A percentile compares a stretch with the other conserved stretches of the same genome.
Evolutionary conservation across 1,284 basidiomycete genomes (phyloP).

Genomic region (Boletus mariae): DNA sequence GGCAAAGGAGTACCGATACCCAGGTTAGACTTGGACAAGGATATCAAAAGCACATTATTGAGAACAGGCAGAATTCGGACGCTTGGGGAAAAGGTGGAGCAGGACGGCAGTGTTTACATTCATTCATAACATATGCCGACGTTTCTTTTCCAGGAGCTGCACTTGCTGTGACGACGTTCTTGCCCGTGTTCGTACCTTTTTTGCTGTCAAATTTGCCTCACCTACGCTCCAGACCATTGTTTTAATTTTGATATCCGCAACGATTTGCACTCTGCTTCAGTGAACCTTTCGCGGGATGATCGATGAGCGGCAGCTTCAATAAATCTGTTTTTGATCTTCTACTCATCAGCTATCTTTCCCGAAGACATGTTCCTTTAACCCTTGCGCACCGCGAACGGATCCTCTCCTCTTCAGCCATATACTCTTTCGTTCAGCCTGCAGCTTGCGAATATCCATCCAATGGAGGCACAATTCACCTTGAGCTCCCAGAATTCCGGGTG

Average conservation of each 20-base stretch:
- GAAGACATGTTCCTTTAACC: constrained; percentile 81
- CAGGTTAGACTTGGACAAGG: constrained; percentile 6
- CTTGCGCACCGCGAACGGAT: constrained; percentile 84
- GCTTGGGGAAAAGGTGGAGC: constrained; percentile 11
- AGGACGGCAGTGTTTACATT: constrained; percentile 23
- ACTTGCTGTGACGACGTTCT: too few relatives aligned
- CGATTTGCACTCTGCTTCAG: too few relatives aligned
- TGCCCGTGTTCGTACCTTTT: too few relatives aligned
- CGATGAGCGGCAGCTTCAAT: too few relatives aligned
- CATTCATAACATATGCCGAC: not conserved
- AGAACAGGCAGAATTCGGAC: constrained; percentile 32
- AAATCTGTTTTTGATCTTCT: constrained; percentile 72
- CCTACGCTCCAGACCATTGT: too few relatives aligned
- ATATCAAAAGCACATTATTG: constrained; percentile 15
- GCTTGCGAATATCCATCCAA: not conserved
- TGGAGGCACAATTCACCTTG: not conserved
- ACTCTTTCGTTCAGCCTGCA: constrained; percentile 9
- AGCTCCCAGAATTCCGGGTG: constrained; percentile 50
- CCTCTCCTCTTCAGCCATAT: constrained; percentile 41
- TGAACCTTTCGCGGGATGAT: too few relatives aligned
- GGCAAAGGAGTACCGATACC: constrained; percentile 4
- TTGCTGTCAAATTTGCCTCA: too few relatives aligned
- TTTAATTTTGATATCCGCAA: too few relatives aligned
- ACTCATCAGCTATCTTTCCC: constrained; percentile 72
- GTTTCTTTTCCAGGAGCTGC: too few relatives aligned